Evolutionary conservation across 768 basidiomycete species (phyloP).

Genomic region (Candolleomyces aberdarensis): DNA sequence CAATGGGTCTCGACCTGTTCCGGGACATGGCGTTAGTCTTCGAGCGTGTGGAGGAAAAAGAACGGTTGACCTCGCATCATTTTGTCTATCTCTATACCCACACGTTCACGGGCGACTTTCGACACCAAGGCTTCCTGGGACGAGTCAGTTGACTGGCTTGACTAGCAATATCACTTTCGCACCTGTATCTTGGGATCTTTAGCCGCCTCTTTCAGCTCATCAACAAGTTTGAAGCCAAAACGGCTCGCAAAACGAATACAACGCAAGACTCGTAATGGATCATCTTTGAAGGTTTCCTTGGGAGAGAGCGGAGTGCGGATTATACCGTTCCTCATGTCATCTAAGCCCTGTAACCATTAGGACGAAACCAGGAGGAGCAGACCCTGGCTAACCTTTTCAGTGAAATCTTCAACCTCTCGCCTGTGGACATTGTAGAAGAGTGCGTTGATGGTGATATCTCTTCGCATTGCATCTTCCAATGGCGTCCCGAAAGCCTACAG

Average conservation of each 20-base stretch:
- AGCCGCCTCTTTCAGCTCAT: constrained; percentile 62
- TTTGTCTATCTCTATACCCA: constrained; percentile 90
- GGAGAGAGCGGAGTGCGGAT: constrained; percentile 91
- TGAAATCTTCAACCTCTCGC: constrained; percentile 81
- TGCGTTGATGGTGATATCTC: constrained; percentile 94
- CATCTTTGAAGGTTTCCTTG: constrained; percentile 85
- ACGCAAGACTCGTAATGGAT: constrained; percentile 89
- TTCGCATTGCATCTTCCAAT: constrained; percentile 80
- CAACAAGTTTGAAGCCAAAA: constrained; percentile 77
- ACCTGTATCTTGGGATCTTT: constrained; percentile 65
- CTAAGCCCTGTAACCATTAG: constrained; percentile 58
- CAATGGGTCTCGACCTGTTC: constrained; percentile 69
- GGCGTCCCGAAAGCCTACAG: constrained; percentile 87
- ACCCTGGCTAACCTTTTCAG: constrained; percentile 54
- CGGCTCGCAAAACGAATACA: constrained; percentile 90
- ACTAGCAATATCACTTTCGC: too few relatives aligned
- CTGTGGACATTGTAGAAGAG: constrained; percentile 96
- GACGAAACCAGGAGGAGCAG: constrained; percentile 2
- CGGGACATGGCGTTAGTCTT: not conserved
- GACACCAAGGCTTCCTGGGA: constrained; percentile 56
- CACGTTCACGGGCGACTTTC: constrained; percentile 88
- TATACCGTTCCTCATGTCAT: constrained; percentile 74
- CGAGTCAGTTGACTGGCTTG: too few relatives aligned
- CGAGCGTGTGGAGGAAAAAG: not conserved
- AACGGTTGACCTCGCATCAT: constrained; percentile 77